Evolutionary conservation across 306 rosid species (phyloP).

Genomic region (Neltuma alba): DNA sequence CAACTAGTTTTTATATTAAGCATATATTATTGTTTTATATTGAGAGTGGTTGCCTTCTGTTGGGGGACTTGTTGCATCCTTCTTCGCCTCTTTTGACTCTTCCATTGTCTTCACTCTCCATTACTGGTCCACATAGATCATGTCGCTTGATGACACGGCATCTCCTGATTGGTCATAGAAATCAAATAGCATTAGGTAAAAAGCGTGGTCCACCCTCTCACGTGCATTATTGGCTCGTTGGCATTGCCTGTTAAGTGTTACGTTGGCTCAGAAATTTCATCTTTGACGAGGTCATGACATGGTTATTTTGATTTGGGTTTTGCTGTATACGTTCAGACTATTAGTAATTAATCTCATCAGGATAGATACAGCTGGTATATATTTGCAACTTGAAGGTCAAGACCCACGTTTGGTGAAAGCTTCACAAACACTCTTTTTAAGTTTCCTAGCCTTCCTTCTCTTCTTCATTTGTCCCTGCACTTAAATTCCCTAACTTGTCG

Average conservation of each 20-base stretch:
- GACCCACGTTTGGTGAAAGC: slow-evolving; percentile 69
- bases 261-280: slow-evolving; percentile 18
- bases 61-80: background rate
- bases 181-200: slow-evolving; percentile 4
- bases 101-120: background rate
- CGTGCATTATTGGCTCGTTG: background rate
- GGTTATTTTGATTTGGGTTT: slow-evolving; percentile 30
- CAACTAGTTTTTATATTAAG: no score
- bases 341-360: background rate
- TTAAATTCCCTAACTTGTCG: slow-evolving; percentile 46
- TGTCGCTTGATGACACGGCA: background rate
- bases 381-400: slow-evolving; percentile 44
- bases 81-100: slow-evolving; percentile 14
- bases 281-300: slow-evolving; percentile 25
- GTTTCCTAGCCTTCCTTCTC: background rate
- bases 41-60: slow-evolving; percentile 4
- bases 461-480: slow-evolving; percentile 21
- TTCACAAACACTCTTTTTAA: slow-evolving; percentile 44
- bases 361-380: slow-evolving; percentile 17
- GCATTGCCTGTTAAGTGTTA: background rate
- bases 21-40: background rate
- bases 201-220: slow-evolving; percentile 4
- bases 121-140: background rate
- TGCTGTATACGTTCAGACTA: slow-evolving; percentile 5
- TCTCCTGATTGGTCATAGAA: background rate